Evolutionary conservation across 2,329 filamentous ascomycete species (phyloP).

Genomic region (Monosporascus ibericus): DNA sequence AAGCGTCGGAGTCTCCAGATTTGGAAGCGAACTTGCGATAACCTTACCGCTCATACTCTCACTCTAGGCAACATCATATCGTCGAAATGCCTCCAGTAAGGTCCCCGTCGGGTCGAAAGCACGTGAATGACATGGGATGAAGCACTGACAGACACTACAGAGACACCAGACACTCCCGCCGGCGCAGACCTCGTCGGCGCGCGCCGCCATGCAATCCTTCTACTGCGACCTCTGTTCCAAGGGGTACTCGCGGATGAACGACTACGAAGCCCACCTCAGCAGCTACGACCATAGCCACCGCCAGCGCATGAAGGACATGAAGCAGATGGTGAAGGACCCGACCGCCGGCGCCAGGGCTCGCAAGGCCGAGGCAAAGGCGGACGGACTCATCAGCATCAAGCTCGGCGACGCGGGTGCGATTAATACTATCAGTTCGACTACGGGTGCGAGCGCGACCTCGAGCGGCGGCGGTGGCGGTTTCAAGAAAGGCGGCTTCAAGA

Average conservation of each 20-base stretch:
- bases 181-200: slow-evolving; percentile 57
- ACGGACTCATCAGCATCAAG: slow-evolving; percentile 64
- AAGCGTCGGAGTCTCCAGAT: not conserved
- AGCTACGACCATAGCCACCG: slow-evolving; percentile 96
- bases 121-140: slow-evolving; percentile 1
- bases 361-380: slow-evolving; percentile 65
- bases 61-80: not conserved
- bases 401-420: slow-evolving; percentile 32
- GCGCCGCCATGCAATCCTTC: slow-evolving; percentile 73
- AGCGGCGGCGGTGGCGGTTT: slow-evolving; percentile 39
- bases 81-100: slow-evolving; percentile 51
- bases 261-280: slow-evolving; percentile 89
- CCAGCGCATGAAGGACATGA: slow-evolving; percentile 83
- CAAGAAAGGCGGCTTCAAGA: slow-evolving; percentile 71
- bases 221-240: slow-evolving; percentile 87
- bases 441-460: slow-evolving; percentile 16
- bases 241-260: slow-evolving; percentile 90
- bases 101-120: not conserved
- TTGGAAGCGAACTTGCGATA: no score
- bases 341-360: slow-evolving; percentile 57
- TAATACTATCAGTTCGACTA: slow-evolving; percentile 5
- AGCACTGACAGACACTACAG: slow-evolving; percentile 39
- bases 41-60: no score
- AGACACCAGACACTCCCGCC: slow-evolving; percentile 52
- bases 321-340: slow-evolving; percentile 71